A percentile compares a stretch with the other conserved stretches of the same genome.
Conservation (phyloP, 2,329 filamentous ascomycete species). For the Colletotrichum coccodes region DNA sequence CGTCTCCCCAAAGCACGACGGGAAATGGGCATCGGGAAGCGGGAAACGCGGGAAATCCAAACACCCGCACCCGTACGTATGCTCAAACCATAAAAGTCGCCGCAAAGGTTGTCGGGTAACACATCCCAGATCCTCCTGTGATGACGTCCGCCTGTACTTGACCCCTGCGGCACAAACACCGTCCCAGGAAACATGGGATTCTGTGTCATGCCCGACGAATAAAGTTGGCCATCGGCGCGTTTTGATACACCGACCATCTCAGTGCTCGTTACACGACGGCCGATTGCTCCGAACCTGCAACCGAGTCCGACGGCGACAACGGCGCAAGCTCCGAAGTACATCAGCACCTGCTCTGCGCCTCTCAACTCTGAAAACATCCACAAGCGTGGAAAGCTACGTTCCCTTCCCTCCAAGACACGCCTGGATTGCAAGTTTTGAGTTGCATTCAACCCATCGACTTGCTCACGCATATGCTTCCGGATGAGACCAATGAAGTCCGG, state of each 20-base stretch:
- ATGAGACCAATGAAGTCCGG: slow-evolving; percentile 12
- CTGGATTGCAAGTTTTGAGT: neutral
- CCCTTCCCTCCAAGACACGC: neutral
- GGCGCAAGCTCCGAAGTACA: neutral
- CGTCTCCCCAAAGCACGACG: neutral
- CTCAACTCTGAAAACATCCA: neutral
- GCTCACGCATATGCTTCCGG: neutral
- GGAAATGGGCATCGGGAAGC: too few species aligned
- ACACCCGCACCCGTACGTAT: neutral
- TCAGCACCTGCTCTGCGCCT: neutral
- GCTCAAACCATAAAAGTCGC: slow-evolving; percentile 24
- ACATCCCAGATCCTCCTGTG: neutral
- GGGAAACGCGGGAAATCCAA: slow-evolving; percentile 1
- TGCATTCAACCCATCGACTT: neutral
- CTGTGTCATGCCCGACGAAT: slow-evolving; percentile 6
- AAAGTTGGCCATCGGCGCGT: slow-evolving; percentile 14
- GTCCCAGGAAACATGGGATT: slow-evolving; percentile 9
- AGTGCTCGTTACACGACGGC: slow-evolving; percentile 14
- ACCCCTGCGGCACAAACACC: neutral
- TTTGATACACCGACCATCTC: slow-evolving; percentile 20
- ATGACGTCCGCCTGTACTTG: neutral
- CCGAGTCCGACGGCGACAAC: slow-evolving; percentile 19
- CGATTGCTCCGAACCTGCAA: neutral
- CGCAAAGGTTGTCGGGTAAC: slow-evolving; percentile 20
- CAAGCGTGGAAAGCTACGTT: neutral